These are phyloP conservation scores for Vigna hirtella DNA, from an alignment of 306 rosid species.

Conservation along the genomic window DNA sequence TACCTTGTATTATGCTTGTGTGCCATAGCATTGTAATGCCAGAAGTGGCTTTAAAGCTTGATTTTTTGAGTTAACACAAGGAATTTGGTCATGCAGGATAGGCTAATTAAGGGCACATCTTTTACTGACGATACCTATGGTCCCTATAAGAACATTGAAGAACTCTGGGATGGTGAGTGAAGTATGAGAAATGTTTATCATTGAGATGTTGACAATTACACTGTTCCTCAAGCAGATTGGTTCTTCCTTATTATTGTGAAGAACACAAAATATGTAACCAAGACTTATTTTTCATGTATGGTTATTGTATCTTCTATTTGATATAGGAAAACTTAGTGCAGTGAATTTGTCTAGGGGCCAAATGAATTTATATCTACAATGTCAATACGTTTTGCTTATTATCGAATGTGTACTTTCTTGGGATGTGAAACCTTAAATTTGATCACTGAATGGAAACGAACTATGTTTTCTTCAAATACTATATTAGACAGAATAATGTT, in stretches of 20 bases:
- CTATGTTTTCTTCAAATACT: no score
- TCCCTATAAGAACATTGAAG: constrained; percentile 56
- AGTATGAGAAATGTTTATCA: constrained; percentile 47
- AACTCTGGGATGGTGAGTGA: constrained; percentile 78
- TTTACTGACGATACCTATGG: constrained; percentile 53
- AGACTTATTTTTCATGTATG: no score
- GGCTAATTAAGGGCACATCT: constrained; percentile 48
- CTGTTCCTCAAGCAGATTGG: not conserved
- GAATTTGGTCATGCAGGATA: constrained; percentile 57
- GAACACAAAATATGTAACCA: no score
- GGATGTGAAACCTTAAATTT: no score
- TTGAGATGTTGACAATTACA: constrained; percentile 6
- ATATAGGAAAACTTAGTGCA: no score
- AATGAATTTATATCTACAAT: no score
- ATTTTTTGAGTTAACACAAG: constrained; percentile 2
- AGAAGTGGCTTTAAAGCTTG: not conserved
- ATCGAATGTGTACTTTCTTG: no score
- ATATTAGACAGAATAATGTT: no score
- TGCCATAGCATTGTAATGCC: not conserved
- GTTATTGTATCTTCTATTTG: no score
- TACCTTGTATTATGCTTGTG: not conserved
- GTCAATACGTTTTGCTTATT: no score
- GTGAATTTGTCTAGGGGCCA: no score
- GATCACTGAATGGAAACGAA: no score
- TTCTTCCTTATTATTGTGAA: not conserved